Conservation (phyloP, 2,329 filamentous ascomycete species). For the Diaporthe ilicicola region DNA sequence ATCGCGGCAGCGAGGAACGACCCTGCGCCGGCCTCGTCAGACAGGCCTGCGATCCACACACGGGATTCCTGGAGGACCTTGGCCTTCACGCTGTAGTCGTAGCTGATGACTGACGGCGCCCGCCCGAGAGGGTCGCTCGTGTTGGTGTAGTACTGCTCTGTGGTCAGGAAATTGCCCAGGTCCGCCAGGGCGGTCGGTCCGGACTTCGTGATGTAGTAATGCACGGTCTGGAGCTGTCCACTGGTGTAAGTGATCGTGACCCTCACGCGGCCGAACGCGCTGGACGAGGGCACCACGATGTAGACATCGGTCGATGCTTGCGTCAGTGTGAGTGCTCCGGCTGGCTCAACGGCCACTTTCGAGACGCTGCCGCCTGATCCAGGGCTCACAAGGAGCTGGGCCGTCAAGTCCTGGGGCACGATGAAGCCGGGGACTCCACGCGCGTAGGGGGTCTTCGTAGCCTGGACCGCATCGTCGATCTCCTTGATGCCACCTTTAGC, state of each 20-base stretch:
- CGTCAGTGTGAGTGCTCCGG: constrained; percentile 46
- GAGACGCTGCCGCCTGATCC: constrained; percentile 48
- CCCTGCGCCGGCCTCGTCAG: constrained; percentile 66
- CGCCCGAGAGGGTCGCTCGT: constrained; percentile 62
- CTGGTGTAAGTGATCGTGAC: constrained; percentile 58
- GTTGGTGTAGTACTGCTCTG: constrained; percentile 60
- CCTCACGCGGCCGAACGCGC: constrained; percentile 58
- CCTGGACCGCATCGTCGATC: constrained; percentile 56
- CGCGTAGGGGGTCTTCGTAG: constrained; percentile 55
- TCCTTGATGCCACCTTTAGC: constrained; percentile 52
- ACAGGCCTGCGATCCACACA: constrained; percentile 67
- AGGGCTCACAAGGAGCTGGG: constrained; percentile 55
- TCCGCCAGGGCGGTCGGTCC: constrained; percentile 53
- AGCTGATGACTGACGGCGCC: constrained; percentile 63
- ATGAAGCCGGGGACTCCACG: constrained; percentile 64
- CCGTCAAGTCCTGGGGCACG: constrained; percentile 55
- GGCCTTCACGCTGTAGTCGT: constrained; percentile 57
- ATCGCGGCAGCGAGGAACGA: constrained; percentile 63
- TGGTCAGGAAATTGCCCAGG: constrained; percentile 63
- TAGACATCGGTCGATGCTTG: constrained; percentile 46
- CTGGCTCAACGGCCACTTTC: constrained; percentile 50
- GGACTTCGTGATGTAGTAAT: constrained; percentile 63
- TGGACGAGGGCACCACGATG: constrained; percentile 50
- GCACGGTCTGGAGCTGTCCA: constrained; percentile 59
- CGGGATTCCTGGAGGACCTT: constrained; percentile 57